Base-by-base conservation (phyloP, 495 filamentous ascomycete genomes). In the Rostrohypoxylon terebratum region DNA sequence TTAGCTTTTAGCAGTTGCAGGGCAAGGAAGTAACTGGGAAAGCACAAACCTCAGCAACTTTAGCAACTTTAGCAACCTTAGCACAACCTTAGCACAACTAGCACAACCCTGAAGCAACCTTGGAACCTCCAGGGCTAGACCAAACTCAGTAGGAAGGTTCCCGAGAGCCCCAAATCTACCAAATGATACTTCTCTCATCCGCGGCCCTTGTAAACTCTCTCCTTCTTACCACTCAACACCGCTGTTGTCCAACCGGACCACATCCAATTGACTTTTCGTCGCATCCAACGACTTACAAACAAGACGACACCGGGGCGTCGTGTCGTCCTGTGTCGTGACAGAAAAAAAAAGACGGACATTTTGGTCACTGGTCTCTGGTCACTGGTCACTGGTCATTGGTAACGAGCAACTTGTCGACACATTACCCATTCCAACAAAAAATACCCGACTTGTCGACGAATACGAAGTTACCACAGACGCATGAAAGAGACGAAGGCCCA, bases 221-320 rank as follows among this genome's bases (percentile, higher is more conserved):
- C 66, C 66, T 54, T 74, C 45, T 63, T 63, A 66, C 71, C 66
- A 70, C 28, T 74, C 58, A 70, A 69, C 66, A 66, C 42, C 69
- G 71, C 71, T 58, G 63, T 74, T 70, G 66, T 67, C 66, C 71
- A 69, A 70, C 71, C 63, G 66, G 71, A 55, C 66, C 58, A 70
- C 63, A 70, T 59, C 71, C 66, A 74, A 74, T 74, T 70, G 71
- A 70, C 71, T 69, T 64, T 64, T 70, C 51, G 71, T 74, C 71
- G 71, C 71, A 70, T 70, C 60, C 63, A 59, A 66, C 65, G n/a
- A 33, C 59, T 63, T 58, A 28, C 42, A 73, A 69, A 65, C 40
- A 55, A 57, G 50, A 67, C 63, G 55, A 31, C 59, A 61, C 59
- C 63, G 23, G 63, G 51, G 31, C 55, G 50, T 62, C 57, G 71